Base-by-base conservation (phyloP, 2,329 filamentous ascomycete genomes). In the Pseudogymnoascus sp. region DNA sequence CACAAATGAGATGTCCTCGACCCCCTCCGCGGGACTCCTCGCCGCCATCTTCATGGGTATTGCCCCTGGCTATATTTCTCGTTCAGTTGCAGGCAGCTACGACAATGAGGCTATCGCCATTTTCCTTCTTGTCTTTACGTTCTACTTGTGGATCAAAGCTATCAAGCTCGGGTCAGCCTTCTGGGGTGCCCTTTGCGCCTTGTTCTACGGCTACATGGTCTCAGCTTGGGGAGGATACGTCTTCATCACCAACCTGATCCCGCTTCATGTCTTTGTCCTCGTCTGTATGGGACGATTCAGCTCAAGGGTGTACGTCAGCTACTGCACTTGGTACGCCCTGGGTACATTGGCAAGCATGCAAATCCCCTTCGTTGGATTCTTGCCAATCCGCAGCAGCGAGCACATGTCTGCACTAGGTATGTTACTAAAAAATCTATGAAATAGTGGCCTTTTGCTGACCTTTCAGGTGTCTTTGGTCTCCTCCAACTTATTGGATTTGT, bases 161-260 rank as follows among this genome's bases (percentile, higher is more conserved):
- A 83, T 99, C 68, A 99, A 99, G 81, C 84, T 92, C 62, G 94
- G 94, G 25, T 97, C 94, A 58, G 92, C 96, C 74, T 89, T 97
- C 76, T 99, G 93, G 93, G 93, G 92, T 69, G 92, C 90, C 37
- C 81, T 97, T 65, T 94, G 92, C 69, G 94, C 94, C 43, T 82
- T 99, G 61, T 97, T 95, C 78, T 99, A 99, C 77, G 94, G 94
- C 72, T 99, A 99, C 85, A 99, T 99, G 94, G 94, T 99, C 66
- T 94, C 93, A 57, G 96, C 95, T 16, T 99, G 94, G 94, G 94
- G 94, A 82, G 94, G 94, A 72, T 99, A 99, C 75, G 94, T 96
- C 71, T 99, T 99, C 84, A 99, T 99, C 73, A 99, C 95, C 64
- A 97, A 96, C 74, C 79, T 99, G 76, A 86, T 99, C 63, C 94